Conservation (phyloP, 352 stramenopile species). For the Globisporangium nodosum region DNA sequence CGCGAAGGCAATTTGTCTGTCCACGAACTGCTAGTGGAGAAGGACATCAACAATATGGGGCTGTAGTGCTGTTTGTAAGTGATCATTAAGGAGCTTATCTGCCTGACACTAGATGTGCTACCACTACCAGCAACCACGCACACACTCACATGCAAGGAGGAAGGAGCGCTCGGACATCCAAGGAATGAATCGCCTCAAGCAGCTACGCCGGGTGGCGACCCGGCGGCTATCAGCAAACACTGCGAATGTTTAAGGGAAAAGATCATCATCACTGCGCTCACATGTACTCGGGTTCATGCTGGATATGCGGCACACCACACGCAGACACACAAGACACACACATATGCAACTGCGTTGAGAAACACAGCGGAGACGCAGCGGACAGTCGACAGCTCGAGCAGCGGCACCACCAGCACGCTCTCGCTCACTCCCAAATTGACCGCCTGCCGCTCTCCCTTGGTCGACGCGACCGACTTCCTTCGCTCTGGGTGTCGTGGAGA, state of each 20-base stretch:
- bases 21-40: too few species aligned
- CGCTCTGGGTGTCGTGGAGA: conserved; percentile 77
- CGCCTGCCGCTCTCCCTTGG: not conserved
- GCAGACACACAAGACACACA: not conserved
- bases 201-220: conserved; percentile 54
- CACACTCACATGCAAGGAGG: not conserved
- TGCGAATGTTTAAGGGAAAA: conserved; percentile 42
- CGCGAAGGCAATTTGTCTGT: too few species aligned
- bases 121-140: too few species aligned
- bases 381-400: not conserved
- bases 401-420: not conserved
- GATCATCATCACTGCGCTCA: conserved; percentile 9
- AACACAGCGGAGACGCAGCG: conserved; percentile 3
- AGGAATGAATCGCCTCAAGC: conserved; percentile 52
- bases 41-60: too few species aligned
- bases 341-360: conserved; percentile 9
- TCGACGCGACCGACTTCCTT: not conserved
- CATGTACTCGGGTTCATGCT: not conserved
- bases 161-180: conserved; percentile 19
- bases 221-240: conserved; percentile 70
- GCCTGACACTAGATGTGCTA: not conserved
- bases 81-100: too few species aligned
- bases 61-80: too few species aligned
- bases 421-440: not conserved
- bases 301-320: not conserved